These are phyloP conservation scores for Cicer chorassanicum DNA, from an alignment of 306 rosid species.

Conservation along the genomic window DNA sequence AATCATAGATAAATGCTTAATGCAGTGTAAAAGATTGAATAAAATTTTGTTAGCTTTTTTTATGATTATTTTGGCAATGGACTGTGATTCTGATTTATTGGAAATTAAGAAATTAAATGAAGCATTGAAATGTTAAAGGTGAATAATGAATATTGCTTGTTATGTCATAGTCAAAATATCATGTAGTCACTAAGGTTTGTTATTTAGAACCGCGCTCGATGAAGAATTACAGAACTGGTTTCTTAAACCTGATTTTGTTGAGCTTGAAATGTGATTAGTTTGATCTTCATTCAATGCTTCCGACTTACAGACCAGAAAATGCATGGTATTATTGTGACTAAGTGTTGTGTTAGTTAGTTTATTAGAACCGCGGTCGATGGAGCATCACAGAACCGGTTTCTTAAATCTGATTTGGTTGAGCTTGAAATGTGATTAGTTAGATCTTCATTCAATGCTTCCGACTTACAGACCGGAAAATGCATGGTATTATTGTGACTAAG, in stretches of 20 bases:
- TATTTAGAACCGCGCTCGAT: background rate
- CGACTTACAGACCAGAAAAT: background rate
- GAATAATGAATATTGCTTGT: background rate
- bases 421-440: background rate
- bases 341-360: background rate
- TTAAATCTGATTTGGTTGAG: background rate
- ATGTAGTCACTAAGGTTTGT: background rate
- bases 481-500: background rate
- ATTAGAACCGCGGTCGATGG: background rate
- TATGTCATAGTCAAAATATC: background rate
- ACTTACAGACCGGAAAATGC: background rate
- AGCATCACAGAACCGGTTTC: background rate
- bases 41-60: background rate
- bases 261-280: background rate
- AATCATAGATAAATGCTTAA: background rate
- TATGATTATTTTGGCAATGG: background rate
- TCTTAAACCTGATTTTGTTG: background rate
- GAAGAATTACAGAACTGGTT: background rate
- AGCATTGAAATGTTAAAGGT: background rate
- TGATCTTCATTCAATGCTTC: background rate
- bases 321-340: background rate
- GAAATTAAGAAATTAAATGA: conserved; percentile 32
- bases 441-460: background rate
- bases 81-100: conserved; percentile 25
- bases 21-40: conserved; percentile 1